Evolutionary conservation across 306 rosid species (phyloP), one percentile per base, ranked within the genome.

Genomic region (Canavalia gladiata): DNA sequence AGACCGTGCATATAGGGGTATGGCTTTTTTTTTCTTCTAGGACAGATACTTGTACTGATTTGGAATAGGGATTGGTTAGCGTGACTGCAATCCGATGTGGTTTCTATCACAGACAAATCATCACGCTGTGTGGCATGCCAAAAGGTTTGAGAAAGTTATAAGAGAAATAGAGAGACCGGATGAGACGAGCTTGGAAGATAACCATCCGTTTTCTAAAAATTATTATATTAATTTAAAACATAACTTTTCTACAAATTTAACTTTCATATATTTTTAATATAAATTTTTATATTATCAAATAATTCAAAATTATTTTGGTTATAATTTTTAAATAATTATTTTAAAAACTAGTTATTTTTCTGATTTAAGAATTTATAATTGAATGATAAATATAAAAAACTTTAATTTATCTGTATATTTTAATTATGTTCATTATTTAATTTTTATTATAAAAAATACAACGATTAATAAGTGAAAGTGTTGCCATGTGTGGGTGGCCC

Each of bases 91-190:
- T 46, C 62, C 33, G 43, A 49, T 5, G 29, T 25, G 58, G 47
- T 35, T 74, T 74, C 5, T 49, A 6, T 75, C 81, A 45, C 80
- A 81, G 68, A 73, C 68, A 12, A 42, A 51, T 81, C 33, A 54
- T 43, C 60, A 49, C 35, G 28, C 8, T 12, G 47, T 12, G 47
- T 3, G 59, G 41, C 50, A 45, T 25, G 52, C 39, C 52, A 5
- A 78, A 56, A 45, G 55, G 57, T 56, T 12, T 68, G 12, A 4
- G 41, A 37, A 4, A 37, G 41, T 37, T 37, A 18, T 18, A 4
- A 37, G 41, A 37, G 4, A 37, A 4, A 2, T 37, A 37, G 41
- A 37, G 41, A 37, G 41, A 37, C 41, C 18, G 9, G 66, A 59
- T 2, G 41, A 59, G 42, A 28, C 37, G 42, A 35, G 50, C 70